These are phyloP conservation scores for Suillus bovinus DNA, from an alignment of 768 basidiomycete species.

Conservation along the genomic window DNA sequence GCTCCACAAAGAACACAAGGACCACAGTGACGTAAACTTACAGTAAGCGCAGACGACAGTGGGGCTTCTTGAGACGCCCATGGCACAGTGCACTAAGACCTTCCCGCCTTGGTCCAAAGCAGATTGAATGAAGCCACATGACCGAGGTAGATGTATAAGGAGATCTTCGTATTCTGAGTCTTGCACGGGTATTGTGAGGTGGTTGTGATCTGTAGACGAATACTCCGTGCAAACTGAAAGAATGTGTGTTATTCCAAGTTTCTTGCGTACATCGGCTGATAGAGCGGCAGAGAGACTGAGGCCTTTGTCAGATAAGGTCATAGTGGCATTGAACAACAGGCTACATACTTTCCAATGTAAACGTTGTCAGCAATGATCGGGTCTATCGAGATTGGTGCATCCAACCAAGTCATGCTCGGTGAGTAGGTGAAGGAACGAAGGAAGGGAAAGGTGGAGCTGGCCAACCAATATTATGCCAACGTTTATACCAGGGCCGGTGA, in stretches of 20 bases:
- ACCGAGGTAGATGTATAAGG: slow-evolving; percentile 60
- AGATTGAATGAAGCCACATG: slow-evolving; percentile 62
- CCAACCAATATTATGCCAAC: slow-evolving; percentile 7
- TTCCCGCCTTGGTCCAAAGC: slow-evolving; percentile 53
- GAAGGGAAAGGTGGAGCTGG: slow-evolving; percentile 15
- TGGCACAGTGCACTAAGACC: slow-evolving; percentile 71
- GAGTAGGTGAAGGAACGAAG: slow-evolving; percentile 1
- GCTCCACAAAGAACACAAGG: slow-evolving; percentile 4
- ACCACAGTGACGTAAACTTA: slow-evolving; percentile 33
- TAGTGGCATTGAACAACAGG: neutral
- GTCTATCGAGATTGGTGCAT: slow-evolving; percentile 26
- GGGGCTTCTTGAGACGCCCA: slow-evolving; percentile 71
- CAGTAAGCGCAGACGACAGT: slow-evolving; percentile 59
- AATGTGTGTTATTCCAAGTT: slow-evolving; percentile 52
- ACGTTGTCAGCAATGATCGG: slow-evolving; percentile 33
- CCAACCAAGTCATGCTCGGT: slow-evolving; percentile 29
- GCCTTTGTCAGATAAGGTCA: slow-evolving; percentile 5
- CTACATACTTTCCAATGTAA: slow-evolving; percentile 38
- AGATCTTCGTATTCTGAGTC: slow-evolving; percentile 56
- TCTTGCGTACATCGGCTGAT: slow-evolving; percentile 29
- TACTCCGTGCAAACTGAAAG: slow-evolving; percentile 61
- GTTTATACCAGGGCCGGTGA: slow-evolving; percentile 8
- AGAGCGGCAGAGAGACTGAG: slow-evolving; percentile 34
- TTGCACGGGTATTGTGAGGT: slow-evolving; percentile 36
- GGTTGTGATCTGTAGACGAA: slow-evolving; percentile 42